Conservation (phyloP, 495 filamentous ascomycete species). For the Podospora anserina region DNA sequence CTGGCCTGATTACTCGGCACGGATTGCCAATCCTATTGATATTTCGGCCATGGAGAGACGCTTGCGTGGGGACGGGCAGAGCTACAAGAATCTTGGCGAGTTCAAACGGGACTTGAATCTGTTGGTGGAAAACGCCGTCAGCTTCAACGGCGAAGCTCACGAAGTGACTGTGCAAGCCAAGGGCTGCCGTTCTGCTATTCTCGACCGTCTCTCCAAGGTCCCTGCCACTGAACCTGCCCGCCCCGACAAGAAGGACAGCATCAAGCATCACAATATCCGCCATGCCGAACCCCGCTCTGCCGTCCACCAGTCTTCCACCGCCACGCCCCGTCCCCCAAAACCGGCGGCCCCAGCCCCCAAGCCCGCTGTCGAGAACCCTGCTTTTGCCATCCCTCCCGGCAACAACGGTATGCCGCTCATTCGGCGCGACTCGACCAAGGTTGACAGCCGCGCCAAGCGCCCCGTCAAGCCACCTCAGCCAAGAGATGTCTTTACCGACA, state of each 20-base stretch:
- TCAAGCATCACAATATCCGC: conserved; percentile 50
- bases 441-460: conserved; percentile 78
- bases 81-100: conserved; percentile 61
- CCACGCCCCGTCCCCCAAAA: conserved; percentile 30
- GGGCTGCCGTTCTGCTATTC: conserved; percentile 59
- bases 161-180: conserved; percentile 61
- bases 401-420: conserved; percentile 80
- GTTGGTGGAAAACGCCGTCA: conserved; percentile 69
- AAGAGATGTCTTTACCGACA: conserved; percentile 80
- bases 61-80: conserved; percentile 61
- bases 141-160: conserved; percentile 81
- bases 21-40: conserved; percentile 78
- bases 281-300: conserved; percentile 42
- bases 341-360: conserved; percentile 31
- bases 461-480: conserved; percentile 88
- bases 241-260: conserved; percentile 52
- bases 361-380: conserved; percentile 47
- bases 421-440: conserved; percentile 77
- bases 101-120: conserved; percentile 69
- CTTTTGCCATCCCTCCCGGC: conserved; percentile 75
- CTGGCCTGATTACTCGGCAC: conserved; percentile 62
- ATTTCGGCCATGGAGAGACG: conserved; percentile 76
- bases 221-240: conserved; percentile 47
- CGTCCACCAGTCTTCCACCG: conserved; percentile 47
- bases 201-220: conserved; percentile 54